A percentile compares a stretch with the other conserved stretches of the same genome.
Conservation (phyloP, 768 basidiomycete genomes). For the Mycena venus region DNA sequence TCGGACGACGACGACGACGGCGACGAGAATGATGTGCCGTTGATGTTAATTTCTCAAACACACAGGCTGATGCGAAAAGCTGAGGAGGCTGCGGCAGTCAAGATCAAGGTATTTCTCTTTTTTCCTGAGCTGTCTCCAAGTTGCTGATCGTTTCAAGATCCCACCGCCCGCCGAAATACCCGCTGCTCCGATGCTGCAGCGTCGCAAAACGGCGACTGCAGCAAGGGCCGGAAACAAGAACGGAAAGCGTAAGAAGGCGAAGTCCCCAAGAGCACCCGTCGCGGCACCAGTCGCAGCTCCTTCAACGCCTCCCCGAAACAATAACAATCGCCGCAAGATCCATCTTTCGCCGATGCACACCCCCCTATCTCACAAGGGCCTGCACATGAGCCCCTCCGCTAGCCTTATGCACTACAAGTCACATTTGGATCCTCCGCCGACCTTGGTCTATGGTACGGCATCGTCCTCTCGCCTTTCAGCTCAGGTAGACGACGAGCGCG, state of each 20-base stretch:
- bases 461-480: conserved; percentile 49
- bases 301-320: conserved; percentile 54
- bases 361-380: conserved; percentile 75
- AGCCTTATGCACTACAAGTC: conserved; percentile 79
- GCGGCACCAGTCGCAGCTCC: conserved; percentile 41
- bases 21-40: conserved; percentile 45
- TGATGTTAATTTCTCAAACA: conserved; percentile 35
- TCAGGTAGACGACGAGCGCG: background rate
- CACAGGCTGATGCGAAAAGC: conserved; percentile 29
- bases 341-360: conserved; percentile 74
- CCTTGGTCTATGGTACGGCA: conserved; percentile 41
- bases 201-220: conserved; percentile 33
- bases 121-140: background rate
- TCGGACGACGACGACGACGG: conserved; percentile 48
- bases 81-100: conserved; percentile 13
- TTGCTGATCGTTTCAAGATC: conserved; percentile 13
- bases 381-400: conserved; percentile 78
- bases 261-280: background rate
- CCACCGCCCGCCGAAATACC: conserved; percentile 18
- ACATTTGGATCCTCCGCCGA: conserved; percentile 73
- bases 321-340: conserved; percentile 36
- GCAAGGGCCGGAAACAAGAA: conserved; percentile 15
- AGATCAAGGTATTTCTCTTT: conserved; percentile 33
- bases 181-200: conserved; percentile 29
- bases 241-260: conserved; percentile 30